Conservation (phyloP, 148 eudicot genomes). For the Vaccinium vitisidaea region DNA sequence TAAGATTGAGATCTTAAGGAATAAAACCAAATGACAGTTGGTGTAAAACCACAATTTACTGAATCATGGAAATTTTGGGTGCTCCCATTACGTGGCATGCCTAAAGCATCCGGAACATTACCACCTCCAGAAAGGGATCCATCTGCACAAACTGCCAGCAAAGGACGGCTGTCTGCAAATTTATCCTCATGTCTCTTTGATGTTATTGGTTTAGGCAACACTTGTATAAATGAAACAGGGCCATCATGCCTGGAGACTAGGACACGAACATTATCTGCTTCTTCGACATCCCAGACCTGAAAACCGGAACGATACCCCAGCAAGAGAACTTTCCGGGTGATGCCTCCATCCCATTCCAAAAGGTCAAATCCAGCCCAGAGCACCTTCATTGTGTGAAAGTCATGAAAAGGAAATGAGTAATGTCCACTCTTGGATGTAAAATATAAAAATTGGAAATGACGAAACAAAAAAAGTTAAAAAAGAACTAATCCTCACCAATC, state of each 20-base stretch:
- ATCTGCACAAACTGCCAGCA: conserved; percentile 67
- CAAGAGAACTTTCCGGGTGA: conserved; percentile 56
- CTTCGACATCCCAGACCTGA: conserved; percentile 93
- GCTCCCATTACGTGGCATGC: conserved; percentile 35
- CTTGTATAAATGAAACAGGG: conserved; percentile 71
- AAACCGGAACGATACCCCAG: conserved; percentile 78
- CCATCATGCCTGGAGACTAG: conserved; percentile 71
- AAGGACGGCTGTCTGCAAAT: conserved; percentile 56
- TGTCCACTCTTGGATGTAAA: neutral
- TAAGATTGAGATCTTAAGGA: conserved; percentile 62
- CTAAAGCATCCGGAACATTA: conserved; percentile 32
- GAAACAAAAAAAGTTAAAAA: neutral
- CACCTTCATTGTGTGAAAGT: conserved; percentile 46
- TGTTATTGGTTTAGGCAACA: conserved; percentile 56
- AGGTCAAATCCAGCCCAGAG: conserved; percentile 90
- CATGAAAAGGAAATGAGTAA: neutral
- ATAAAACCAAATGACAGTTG: conserved; percentile 67
- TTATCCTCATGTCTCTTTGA: conserved; percentile 42
- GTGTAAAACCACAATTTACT: conserved; percentile 37
- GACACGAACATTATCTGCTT: conserved; percentile 60
- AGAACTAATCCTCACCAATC: neutral
- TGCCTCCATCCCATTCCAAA: conserved; percentile 52
- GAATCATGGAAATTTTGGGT: conserved; percentile 32
- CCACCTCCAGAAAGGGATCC: conserved; percentile 46
- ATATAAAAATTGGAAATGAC: neutral